A percentile compares a stretch with the other conserved stretches of the same genome.
These are phyloP conservation scores for Wickerhamomyces canadensis DNA, from an alignment of 805 yeast species.

Conservation along the genomic window DNA sequence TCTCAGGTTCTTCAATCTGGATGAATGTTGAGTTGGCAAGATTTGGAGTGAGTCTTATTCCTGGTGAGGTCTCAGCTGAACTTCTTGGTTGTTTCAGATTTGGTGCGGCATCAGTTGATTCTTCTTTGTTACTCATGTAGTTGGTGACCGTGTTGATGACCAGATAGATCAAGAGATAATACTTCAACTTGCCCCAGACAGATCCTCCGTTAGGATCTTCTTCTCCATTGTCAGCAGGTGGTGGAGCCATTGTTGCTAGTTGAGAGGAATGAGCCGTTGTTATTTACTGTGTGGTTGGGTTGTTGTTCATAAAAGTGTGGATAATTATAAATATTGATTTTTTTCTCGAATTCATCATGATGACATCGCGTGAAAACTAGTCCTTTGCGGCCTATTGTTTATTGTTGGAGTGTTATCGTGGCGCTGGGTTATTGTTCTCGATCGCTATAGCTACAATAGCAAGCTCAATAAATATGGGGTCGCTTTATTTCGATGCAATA, in stretches of 20 bases:
- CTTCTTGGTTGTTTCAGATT: neutral
- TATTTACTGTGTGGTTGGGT: no score
- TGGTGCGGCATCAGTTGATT: neutral
- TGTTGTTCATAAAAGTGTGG: no score
- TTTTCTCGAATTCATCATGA: no score
- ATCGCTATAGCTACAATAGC: no score
- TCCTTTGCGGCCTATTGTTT: no score
- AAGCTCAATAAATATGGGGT: no score
- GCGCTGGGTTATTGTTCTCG: no score
- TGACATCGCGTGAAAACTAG: no score
- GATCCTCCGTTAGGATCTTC: neutral
- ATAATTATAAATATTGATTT: no score
- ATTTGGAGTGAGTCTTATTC: conserved; percentile 8
- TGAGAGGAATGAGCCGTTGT: no score
- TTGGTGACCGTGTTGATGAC: conserved; percentile 7
- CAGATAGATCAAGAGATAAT: conserved; percentile 7
- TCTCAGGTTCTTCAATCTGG: conserved; percentile 11
- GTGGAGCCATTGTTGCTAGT: neutral
- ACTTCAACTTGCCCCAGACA: conserved; percentile 7
- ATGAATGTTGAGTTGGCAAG: conserved; percentile 6
- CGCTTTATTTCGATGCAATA: no score
- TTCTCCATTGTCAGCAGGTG: neutral
- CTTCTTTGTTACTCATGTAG: conserved; percentile 1
- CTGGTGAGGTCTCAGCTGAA: neutral
- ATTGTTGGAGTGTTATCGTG: no score